Conservation (phyloP, 2,329 filamentous ascomycete species). For the Blumeria hordei region DNA sequence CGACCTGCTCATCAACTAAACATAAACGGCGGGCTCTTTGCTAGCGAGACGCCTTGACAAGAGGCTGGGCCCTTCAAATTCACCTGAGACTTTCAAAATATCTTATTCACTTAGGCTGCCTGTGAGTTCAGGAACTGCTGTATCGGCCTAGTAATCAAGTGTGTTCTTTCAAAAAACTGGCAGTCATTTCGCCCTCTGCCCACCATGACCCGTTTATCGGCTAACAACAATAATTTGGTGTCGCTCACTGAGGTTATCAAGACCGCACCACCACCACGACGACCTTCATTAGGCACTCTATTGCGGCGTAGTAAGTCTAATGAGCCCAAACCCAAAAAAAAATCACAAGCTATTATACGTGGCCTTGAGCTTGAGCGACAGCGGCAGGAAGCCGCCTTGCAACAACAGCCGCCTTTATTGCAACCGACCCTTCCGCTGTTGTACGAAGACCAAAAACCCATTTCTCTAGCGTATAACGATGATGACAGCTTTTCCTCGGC, state of each 20-base stretch:
- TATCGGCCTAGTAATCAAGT: no score
- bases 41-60: no score
- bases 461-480: conserved; percentile 22
- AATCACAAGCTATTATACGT: conserved; percentile 24
- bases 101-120: no score
- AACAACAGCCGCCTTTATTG: conserved; percentile 27
- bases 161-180: no score
- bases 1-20: no score
- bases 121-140: no score
- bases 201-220: no score
- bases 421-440: conserved; percentile 22
- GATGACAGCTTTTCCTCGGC: conserved; percentile 40
- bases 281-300: conserved; percentile 30
- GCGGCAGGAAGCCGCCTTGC: conserved; percentile 29
- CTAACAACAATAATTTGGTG: no score
- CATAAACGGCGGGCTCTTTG: no score
- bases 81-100: no score
- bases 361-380: conserved; percentile 27
- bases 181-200: no score
- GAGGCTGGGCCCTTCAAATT: no score
- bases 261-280: conserved; percentile 15
- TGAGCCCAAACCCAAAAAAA: conserved; percentile 37
- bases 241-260: background rate
- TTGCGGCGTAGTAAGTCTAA: conserved; percentile 44
- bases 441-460: conserved; percentile 17